phyloP scores from a whole-genome alignment of 306 rosid species.

The Begonia masoniana region DNA sequence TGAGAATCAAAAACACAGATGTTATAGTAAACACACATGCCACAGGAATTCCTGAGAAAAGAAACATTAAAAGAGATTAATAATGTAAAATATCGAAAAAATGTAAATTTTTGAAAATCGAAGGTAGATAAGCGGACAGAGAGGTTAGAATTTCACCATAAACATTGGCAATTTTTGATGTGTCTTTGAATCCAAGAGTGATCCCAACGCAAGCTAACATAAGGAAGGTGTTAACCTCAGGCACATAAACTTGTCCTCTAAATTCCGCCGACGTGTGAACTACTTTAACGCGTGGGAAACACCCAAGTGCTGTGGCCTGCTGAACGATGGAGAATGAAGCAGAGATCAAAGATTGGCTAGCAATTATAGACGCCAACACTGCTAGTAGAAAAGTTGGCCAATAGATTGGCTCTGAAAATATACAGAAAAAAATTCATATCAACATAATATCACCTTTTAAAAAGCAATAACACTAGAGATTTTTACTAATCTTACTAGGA shows the following conservation, averaged over 20 bases:
- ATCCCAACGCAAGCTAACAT: conserved; percentile 11
- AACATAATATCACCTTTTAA: background rate
- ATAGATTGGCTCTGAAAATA: conserved; percentile 4
- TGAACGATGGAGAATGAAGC: conserved; percentile 15
- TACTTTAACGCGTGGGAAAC: conserved; percentile 13
- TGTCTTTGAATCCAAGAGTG: conserved; percentile 12
- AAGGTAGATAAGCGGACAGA: background rate
- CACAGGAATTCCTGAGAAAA: conserved; percentile 19
- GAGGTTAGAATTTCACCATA: background rate
- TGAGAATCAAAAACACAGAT: conserved; percentile 9
- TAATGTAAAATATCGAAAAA: background rate
- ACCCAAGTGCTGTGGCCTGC: conserved; percentile 12
- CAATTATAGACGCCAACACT: conserved; percentile 10
- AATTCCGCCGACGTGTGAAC: conserved; percentile 9
- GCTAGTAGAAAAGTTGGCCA: conserved; percentile 16
- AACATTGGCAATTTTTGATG: conserved; percentile 10
- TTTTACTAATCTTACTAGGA: background rate
- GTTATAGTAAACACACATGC: conserved; percentile 20
- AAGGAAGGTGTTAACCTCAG: conserved; percentile 11
- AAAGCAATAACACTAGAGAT: background rate
- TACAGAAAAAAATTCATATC: background rate
- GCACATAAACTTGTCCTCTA: conserved; percentile 15
- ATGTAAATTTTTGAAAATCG: background rate
- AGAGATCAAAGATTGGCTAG: conserved; percentile 14
- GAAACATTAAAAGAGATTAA: background rate